Conservation (phyloP, 306 rosid species). For the Chamaecrista fasciculata region DNA sequence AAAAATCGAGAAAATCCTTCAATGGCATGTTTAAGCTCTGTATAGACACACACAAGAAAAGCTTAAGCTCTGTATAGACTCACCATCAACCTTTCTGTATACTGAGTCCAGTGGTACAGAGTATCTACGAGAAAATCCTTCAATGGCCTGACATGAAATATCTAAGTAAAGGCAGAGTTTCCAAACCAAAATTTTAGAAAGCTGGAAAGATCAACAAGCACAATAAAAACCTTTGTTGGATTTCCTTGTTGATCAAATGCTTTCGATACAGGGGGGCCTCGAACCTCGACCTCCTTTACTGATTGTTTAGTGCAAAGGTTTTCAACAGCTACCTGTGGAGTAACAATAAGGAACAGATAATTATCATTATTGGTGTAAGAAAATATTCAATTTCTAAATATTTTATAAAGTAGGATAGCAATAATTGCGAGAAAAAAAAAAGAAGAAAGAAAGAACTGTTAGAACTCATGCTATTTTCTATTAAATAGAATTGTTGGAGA, state of each 20-base stretch:
- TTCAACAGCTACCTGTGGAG: conserved; percentile 64
- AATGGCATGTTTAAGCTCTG: conserved; percentile 6
- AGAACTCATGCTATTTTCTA: neutral
- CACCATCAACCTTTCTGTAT: conserved; percentile 76
- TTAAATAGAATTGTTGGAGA: conserved; percentile 4
- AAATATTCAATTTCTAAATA: neutral
- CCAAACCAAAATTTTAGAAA: conserved; percentile 14
- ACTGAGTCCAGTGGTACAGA: conserved; percentile 63
- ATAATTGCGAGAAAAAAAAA: neutral
- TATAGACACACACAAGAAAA: conserved; percentile 30
- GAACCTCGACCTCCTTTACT: conserved; percentile 75
- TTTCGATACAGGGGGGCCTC: conserved; percentile 96
- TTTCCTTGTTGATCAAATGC: conserved; percentile 82
- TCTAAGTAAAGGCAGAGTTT: conserved; percentile 25
- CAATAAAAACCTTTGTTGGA: conserved; percentile 72
- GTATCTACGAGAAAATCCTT: conserved; percentile 84
- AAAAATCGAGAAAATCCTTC: conserved; percentile 7
- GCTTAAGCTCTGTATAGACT: conserved; percentile 35
- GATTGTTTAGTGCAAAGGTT: conserved; percentile 67
- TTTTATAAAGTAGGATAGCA: neutral
- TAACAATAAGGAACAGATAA: conserved; percentile 16
- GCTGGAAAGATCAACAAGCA: neutral
- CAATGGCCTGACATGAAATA: conserved; percentile 70
- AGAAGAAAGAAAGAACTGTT: neutral
- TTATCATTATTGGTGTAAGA: neutral